A percentile compares a stretch with the other conserved stretches of the same genome.
Evolutionary conservation across 1,284 basidiomycete species (phyloP).

Genomic region (Leccinum pallidistipes): DNA sequence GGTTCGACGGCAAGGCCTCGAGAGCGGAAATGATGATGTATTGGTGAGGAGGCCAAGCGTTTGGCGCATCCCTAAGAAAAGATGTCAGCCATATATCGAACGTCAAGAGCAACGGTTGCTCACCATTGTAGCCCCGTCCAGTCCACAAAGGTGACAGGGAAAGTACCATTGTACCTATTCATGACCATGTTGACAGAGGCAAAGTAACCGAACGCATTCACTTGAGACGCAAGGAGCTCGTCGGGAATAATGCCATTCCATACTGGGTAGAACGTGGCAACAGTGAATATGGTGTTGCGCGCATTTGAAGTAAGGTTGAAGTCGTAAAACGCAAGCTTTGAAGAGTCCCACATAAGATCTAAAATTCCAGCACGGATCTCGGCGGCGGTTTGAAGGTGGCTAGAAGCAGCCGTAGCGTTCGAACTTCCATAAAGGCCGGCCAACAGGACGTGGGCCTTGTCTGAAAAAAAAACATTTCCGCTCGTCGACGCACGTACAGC

Average conservation of each 20-base stretch:
- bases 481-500: not conserved
- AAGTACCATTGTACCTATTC: conserved; percentile 67
- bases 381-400: conserved; percentile 60
- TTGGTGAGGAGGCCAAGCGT: conserved; percentile 86
- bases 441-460: conserved; percentile 63
- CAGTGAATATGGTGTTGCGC: conserved; percentile 64
- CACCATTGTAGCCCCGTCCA: conserved; percentile 81
- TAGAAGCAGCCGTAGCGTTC: conserved; percentile 46
- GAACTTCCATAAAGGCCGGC: conserved; percentile 60
- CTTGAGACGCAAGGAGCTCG: conserved; percentile 57
- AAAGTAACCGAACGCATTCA: conserved; percentile 73
- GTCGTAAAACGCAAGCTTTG: conserved; percentile 87
- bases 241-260: conserved; percentile 86
- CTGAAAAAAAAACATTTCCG: conserved; percentile 38
- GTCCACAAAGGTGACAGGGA: conserved; percentile 51
- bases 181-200: conserved; percentile 74
- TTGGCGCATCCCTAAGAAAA: conserved; percentile 63
- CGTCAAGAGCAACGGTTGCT: conserved; percentile 7
- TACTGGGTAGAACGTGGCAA: conserved; percentile 80
- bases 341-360: conserved; percentile 84
- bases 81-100: not conserved
- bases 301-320: conserved; percentile 71
- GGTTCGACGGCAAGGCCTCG: conserved; percentile 65
- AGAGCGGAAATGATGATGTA: conserved; percentile 83
- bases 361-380: conserved; percentile 69